Conservation (phyloP, 768 basidiomycete genomes). For the Boletellus ananiceps region DNA sequence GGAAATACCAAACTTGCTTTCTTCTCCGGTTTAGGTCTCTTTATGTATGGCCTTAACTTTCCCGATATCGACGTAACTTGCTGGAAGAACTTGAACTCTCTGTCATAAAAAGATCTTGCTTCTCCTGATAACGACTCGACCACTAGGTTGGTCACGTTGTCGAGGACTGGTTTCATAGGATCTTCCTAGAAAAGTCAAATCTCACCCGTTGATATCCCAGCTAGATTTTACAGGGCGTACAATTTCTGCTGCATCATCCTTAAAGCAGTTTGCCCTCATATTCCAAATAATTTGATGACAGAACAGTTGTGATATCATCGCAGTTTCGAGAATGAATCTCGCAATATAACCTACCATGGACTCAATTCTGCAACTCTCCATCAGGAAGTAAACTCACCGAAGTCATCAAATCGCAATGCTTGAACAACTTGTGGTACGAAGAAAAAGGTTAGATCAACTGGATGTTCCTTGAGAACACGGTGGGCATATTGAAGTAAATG, state of each 20-base stretch:
- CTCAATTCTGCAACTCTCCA: not conserved
- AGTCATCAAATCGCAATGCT: slow-evolving; percentile 83
- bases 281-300: slow-evolving; percentile 99
- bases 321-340: slow-evolving; percentile 94
- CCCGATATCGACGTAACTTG: slow-evolving; percentile 98
- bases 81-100: slow-evolving; percentile 93
- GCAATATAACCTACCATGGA: slow-evolving; percentile 74
- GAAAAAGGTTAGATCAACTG: slow-evolving; percentile 94
- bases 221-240: slow-evolving; percentile 39
- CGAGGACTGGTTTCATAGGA: slow-evolving; percentile 94
- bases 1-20: slow-evolving; percentile 49
- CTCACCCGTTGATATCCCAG: not conserved
- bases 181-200: slow-evolving; percentile 59
- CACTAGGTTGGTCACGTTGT: slow-evolving; percentile 75
- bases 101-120: slow-evolving; percentile 84
- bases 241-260: slow-evolving; percentile 83
- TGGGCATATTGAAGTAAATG: slow-evolving; percentile 93
- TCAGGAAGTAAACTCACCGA: slow-evolving; percentile 48
- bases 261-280: slow-evolving; percentile 98
- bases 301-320: slow-evolving; percentile 94
- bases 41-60: slow-evolving; percentile 94
- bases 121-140: slow-evolving; percentile 85
- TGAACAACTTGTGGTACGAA: slow-evolving; percentile 99
- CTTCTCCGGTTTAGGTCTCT: slow-evolving; percentile 92
- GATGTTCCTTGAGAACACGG: slow-evolving; percentile 90